phyloP scores from a whole-genome alignment of 2,329 filamentous ascomycete genomes.

The Teratosphaeriaceae sp. region DNA sequence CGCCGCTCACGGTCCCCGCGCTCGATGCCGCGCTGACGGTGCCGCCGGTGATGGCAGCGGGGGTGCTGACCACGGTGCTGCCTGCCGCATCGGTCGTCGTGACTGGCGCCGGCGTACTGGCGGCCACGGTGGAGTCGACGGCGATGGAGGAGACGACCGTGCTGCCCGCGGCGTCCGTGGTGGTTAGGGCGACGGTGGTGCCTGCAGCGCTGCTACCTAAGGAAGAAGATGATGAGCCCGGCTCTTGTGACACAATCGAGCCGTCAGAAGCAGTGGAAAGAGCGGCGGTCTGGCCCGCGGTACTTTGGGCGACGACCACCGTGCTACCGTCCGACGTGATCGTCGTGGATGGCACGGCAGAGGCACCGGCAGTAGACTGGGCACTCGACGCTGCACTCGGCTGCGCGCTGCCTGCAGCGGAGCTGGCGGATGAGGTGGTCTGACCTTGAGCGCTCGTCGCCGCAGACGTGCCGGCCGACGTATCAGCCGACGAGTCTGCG shows the following conservation, averaged over 20 bases:
- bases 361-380: background rate
- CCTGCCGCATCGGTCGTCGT: constrained; percentile 15
- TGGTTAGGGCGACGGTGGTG: constrained; percentile 20
- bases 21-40: constrained; percentile 13
- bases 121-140: constrained; percentile 15
- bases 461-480: background rate
- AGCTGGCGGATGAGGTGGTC: constrained; percentile 8
- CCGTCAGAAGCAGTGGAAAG: constrained; percentile 9
- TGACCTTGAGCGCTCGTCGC: constrained; percentile 7
- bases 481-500: background rate
- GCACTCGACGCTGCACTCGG: constrained; percentile 7
- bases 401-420: constrained; percentile 8
- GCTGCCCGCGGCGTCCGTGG: constrained; percentile 19
- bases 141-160: constrained; percentile 15
- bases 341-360: constrained; percentile 1
- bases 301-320: background rate
- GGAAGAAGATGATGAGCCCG: constrained; percentile 8
- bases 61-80: constrained; percentile 13
- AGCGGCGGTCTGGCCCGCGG: constrained; percentile 2
- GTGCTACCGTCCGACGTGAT: constrained; percentile 5
- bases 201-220: constrained; percentile 5
- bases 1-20: constrained; percentile 16
- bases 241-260: constrained; percentile 3
- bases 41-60: constrained; percentile 12
- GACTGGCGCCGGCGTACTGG: constrained; percentile 13